Percentiles rank a stretch among this genome's conserved stretches.
Evolutionary conservation across 805 yeast species (phyloP).

Genomic region (Isabelozyma gotoi): DNA sequence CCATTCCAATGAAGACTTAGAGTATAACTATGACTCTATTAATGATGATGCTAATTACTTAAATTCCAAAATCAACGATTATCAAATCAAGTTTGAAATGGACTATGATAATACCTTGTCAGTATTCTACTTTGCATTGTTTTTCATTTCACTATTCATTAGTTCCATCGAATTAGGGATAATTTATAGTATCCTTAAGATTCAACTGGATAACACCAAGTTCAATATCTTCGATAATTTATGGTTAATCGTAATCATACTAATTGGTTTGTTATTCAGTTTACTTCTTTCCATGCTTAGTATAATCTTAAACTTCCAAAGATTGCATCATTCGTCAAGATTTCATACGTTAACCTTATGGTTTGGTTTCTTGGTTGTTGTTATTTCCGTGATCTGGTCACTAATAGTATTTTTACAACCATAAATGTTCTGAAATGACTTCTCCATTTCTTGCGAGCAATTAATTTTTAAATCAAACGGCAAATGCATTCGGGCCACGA

Average conservation of each 20-base stretch:
- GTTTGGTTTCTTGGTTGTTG: constrained; percentile 15
- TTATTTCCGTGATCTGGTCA: background rate
- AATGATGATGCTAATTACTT: constrained; percentile 30
- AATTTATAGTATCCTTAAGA: constrained; percentile 27
- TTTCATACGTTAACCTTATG: constrained; percentile 22
- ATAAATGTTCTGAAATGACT: background rate
- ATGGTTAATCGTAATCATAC: constrained; percentile 29
- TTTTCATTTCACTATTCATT: constrained; percentile 33
- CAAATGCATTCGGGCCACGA: background rate
- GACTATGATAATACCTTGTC: constrained; percentile 39
- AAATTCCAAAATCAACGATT: constrained; percentile 13
- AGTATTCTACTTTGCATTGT: constrained; percentile 34
- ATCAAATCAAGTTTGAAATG: constrained; percentile 17
- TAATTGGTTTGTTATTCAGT: constrained; percentile 31
- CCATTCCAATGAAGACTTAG: constrained; percentile 6
- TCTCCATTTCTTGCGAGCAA: background rate
- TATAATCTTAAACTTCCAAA: constrained; percentile 31
- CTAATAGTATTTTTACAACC: background rate
- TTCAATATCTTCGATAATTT: constrained; percentile 29
- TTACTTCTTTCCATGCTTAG: constrained; percentile 34
- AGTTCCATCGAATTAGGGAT: constrained; percentile 42
- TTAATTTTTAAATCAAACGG: background rate
- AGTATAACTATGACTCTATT: constrained; percentile 28
- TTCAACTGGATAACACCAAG: constrained; percentile 19
- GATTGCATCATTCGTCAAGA: constrained; percentile 27